Conservation (phyloP, 768 basidiomycete species). For the Auricularia sp. region DNA sequence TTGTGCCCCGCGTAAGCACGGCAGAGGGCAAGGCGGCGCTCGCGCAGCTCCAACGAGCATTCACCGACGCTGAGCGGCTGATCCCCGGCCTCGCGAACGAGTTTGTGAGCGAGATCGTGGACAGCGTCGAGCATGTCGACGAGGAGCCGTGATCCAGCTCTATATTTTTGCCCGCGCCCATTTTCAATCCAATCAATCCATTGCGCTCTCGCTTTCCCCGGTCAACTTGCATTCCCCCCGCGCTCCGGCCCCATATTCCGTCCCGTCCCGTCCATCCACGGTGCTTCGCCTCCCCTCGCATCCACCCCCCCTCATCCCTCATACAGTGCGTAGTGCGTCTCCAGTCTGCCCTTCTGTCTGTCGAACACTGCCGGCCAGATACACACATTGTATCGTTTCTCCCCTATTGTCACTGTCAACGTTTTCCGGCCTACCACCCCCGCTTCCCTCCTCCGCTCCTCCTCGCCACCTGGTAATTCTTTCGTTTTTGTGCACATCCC, state of each 20-base stretch:
- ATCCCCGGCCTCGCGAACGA: conserved; percentile 94
- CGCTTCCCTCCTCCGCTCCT: not conserved
- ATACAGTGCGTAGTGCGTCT: no score
- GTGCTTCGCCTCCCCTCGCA: not conserved
- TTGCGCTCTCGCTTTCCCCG: not conserved
- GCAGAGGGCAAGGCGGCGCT: conserved; percentile 83
- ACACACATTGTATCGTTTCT: no score
- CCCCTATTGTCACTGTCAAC: not conserved
- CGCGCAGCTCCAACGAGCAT: conserved; percentile 79
- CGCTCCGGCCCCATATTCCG: not conserved
- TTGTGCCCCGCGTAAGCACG: conserved; percentile 88
- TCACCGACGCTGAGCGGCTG: conserved; percentile 88
- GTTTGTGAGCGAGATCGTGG: conserved; percentile 87
- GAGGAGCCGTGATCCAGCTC: conserved; percentile 43
- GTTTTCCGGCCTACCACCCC: not conserved
- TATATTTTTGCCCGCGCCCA: not conserved
- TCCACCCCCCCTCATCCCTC: not conserved
- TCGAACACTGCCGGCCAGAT: no score
- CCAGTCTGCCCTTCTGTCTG: no score
- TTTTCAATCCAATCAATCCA: not conserved
- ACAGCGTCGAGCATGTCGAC: conserved; percentile 84
- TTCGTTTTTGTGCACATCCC: no score
- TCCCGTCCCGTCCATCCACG: not conserved
- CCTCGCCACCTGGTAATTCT: not conserved
- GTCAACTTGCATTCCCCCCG: not conserved